Percentiles rank a stretch among this genome's conserved stretches.
Conservation (phyloP, 306 rosid species). For the Cucurbita moschata region DNA sequence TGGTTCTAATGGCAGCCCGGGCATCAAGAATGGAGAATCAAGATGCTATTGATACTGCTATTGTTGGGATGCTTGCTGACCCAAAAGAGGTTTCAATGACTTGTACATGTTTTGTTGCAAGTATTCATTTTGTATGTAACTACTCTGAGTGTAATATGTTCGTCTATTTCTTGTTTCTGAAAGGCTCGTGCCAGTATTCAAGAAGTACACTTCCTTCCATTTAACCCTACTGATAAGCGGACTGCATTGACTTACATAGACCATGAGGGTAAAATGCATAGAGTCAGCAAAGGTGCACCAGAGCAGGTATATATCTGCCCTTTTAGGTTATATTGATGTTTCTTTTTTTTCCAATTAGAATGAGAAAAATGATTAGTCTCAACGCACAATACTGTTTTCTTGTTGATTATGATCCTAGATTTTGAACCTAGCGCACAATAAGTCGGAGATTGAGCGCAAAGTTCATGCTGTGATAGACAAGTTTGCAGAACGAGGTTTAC, state of each 20-base stretch:
- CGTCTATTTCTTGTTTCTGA: constrained; percentile 7
- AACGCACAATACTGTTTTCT: neutral
- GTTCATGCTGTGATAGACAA: constrained; percentile 89
- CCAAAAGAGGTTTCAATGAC: constrained; percentile 64
- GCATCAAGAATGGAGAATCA: constrained; percentile 93
- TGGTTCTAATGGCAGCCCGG: constrained; percentile 92
- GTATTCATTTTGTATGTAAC: neutral
- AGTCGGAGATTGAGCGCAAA: constrained; percentile 69
- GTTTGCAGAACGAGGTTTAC: constrained; percentile 90
- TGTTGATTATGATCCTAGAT: constrained; percentile 39
- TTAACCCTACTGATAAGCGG: constrained; percentile 94
- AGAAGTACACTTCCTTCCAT: constrained; percentile 93
- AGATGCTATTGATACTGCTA: constrained; percentile 93
- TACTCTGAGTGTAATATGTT: neutral
- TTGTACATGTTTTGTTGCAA: neutral
- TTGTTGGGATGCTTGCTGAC: constrained; percentile 95
- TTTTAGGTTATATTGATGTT: neutral
- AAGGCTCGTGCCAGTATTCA: constrained; percentile 93
- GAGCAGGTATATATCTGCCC: constrained; percentile 61
- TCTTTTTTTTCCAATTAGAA: neutral
- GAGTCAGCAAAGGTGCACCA: constrained; percentile 98
- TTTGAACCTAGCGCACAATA: constrained; percentile 81
- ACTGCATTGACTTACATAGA: constrained; percentile 91
- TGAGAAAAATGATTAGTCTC: neutral
- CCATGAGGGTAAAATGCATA: constrained; percentile 69